Percentiles rank a stretch among this genome's conserved stretches.
These are phyloP conservation scores for Cnidoscolus chayamansa DNA, from an alignment of 441 rosid genomes.

Conservation along the genomic window DNA sequence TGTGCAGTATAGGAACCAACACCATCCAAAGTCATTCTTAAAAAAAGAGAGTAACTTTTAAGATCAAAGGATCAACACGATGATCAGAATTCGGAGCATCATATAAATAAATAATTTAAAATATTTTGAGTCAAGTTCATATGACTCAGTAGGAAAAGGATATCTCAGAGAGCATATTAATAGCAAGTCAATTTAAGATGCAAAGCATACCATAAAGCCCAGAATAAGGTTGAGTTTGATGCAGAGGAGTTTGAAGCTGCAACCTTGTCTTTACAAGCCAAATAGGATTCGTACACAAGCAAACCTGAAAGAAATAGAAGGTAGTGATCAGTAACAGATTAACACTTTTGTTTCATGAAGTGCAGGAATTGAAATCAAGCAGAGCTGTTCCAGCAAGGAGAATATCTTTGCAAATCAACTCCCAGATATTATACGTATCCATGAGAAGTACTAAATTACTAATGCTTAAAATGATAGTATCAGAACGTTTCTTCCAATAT, in stretches of 20 bases:
- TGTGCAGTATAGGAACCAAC: neutral
- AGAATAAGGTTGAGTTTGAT: slow-evolving; percentile 62
- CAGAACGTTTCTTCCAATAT: too few relatives aligned
- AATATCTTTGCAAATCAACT: neutral
- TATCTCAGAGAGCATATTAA: slow-evolving; percentile 32
- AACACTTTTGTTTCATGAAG: neutral
- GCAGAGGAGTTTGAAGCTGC: slow-evolving; percentile 92
- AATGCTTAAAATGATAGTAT: too few relatives aligned
- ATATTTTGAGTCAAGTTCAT: slow-evolving; percentile 21
- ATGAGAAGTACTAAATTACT: too few relatives aligned
- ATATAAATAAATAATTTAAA: slow-evolving; percentile 3
- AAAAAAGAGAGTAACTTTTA: neutral
- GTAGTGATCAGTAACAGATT: slow-evolving; percentile 11
- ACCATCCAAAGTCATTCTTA: neutral
- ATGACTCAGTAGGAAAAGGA: slow-evolving; percentile 28
- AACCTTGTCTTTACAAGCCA: slow-evolving; percentile 95
- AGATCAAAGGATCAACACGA: neutral
- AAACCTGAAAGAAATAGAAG: slow-evolving; percentile 51
- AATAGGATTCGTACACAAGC: slow-evolving; percentile 84
- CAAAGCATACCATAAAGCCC: slow-evolving; percentile 71
- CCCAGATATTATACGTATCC: too few relatives aligned
- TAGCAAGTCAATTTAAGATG: slow-evolving; percentile 36
- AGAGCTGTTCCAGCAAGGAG: neutral
- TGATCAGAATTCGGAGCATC: neutral
- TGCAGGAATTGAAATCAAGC: neutral